Percentiles rank a stretch among this genome's conserved stretches.
Evolutionary conservation across 495 filamentous ascomycete species (phyloP).

Genomic region (Cercophora scortea): DNA sequence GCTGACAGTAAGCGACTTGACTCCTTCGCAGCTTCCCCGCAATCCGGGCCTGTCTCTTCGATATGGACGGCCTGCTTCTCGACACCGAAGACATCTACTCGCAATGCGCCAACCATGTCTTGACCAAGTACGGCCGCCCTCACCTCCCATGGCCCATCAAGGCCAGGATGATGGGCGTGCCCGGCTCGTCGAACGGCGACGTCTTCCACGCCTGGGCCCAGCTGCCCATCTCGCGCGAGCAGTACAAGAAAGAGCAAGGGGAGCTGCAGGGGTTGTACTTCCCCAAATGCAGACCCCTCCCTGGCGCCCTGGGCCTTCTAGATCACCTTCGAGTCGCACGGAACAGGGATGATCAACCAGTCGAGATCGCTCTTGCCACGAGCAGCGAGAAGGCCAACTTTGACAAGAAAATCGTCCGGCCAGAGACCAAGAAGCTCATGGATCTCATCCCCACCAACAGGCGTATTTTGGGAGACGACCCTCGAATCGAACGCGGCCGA

Average conservation of each 20-base stretch:
- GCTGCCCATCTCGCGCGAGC: conserved; percentile 59
- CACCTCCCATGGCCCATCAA: conserved; percentile 79
- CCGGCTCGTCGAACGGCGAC: conserved; percentile 36
- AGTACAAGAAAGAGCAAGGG: conserved; percentile 46
- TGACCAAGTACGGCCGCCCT: conserved; percentile 60
- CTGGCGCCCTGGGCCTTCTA: conserved; percentile 64
- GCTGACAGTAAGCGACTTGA: too few relatives aligned
- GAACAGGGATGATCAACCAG: conserved; percentile 1
- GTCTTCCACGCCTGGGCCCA: conserved; percentile 57
- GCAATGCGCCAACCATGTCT: conserved; percentile 64
- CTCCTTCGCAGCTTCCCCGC: conserved; percentile 47
- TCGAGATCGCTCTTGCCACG: conserved; percentile 22
- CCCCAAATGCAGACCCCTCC: conserved; percentile 56
- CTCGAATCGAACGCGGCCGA: conserved; percentile 56
- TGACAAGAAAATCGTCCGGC: conserved; percentile 15
- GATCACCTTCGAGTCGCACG: conserved; percentile 20
- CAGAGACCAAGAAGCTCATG: conserved; percentile 14
- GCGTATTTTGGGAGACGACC: conserved; percentile 68
- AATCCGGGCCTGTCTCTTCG: conserved; percentile 85
- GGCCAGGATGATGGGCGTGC: conserved; percentile 81
- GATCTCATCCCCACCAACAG: conserved; percentile 29
- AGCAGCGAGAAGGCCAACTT: conserved; percentile 20
- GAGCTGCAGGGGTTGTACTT: conserved; percentile 57
- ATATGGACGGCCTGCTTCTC: conserved; percentile 92
- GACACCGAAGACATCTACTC: conserved; percentile 89